Conservation (phyloP, 805 yeast genomes). For the Cyberlindnera nakhonratchasimensis region DNA sequence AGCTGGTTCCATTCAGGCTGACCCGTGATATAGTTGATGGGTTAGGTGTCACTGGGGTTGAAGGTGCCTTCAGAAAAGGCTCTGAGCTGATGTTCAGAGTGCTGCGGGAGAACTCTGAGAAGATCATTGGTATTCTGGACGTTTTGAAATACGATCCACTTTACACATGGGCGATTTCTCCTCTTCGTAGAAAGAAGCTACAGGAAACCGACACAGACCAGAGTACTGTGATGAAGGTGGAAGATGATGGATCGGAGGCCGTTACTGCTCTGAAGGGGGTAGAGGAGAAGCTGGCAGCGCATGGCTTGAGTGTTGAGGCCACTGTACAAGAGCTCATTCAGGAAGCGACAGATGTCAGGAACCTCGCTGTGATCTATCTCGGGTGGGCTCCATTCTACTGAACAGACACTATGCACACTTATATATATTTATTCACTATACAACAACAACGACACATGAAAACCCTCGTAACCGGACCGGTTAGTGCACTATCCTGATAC, state of each 20-base stretch:
- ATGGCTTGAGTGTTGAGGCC: conserved; percentile 77
- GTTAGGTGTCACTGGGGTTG: conserved; percentile 80
- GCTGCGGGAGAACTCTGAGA: conserved; percentile 59
- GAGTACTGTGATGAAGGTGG: conserved; percentile 7
- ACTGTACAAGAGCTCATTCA: conserved; percentile 75
- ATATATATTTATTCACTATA: too few species aligned
- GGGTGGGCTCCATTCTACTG: conserved; percentile 84
- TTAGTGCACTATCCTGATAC: background rate
- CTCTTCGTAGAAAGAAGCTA: conserved; percentile 54
- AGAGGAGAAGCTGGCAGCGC: conserved; percentile 59
- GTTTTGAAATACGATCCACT: conserved; percentile 90
- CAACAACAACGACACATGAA: background rate
- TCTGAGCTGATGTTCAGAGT: conserved; percentile 73
- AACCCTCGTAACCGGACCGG: background rate
- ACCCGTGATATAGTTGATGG: conserved; percentile 92
- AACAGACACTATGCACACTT: too few species aligned
- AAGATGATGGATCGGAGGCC: conserved; percentile 51
- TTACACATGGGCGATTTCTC: conserved; percentile 87
- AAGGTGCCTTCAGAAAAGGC: conserved; percentile 69
- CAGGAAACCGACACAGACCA: conserved; percentile 35
- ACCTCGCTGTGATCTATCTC: conserved; percentile 69
- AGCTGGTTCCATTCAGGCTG: conserved; percentile 87
- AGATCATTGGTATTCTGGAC: conserved; percentile 76
- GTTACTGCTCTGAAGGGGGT: conserved; percentile 74
- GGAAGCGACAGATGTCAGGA: conserved; percentile 65